phyloP scores from a whole-genome alignment of 2,329 filamentous ascomycete genomes.

The Arthrobotrys sinensis region DNA sequence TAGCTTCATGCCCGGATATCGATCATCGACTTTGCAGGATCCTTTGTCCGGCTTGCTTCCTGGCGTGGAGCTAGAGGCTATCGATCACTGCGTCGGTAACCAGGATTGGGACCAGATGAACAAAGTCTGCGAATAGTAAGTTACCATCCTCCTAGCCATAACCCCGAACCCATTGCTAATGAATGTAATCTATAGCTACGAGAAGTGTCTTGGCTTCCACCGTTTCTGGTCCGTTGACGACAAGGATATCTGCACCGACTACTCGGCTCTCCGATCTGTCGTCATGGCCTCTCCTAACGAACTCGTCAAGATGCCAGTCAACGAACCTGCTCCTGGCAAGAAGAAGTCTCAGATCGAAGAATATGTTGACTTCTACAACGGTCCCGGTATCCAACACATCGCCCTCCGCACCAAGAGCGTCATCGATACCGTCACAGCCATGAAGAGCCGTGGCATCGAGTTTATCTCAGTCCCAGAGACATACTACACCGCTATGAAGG shows the following conservation, averaged over 20 bases:
- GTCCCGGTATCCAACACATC: constrained; percentile 93
- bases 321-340: constrained; percentile 91
- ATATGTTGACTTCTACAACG: constrained; percentile 89
- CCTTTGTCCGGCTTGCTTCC: constrained; percentile 67
- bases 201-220: constrained; percentile 90
- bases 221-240: constrained; percentile 98
- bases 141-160: constrained; percentile 34
- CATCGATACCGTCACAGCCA: constrained; percentile 80
- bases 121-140: constrained; percentile 74
- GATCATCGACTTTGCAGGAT: constrained; percentile 71
- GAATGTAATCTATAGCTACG: constrained; percentile 78
- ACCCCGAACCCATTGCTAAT: constrained; percentile 16
- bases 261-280: constrained; percentile 87
- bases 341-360: constrained; percentile 96
- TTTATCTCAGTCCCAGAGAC: constrained; percentile 91
- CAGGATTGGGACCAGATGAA: constrained; percentile 95
- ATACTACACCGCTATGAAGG: constrained; percentile 85
- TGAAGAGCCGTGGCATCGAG: constrained; percentile 89
- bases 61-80: constrained; percentile 74
- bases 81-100: constrained; percentile 98
- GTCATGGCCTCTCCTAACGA: constrained; percentile 92
- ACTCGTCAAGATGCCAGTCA: constrained; percentile 97
- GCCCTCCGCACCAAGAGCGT: constrained; percentile 87
- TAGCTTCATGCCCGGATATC: constrained; percentile 86
- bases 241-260: constrained; percentile 91